These are phyloP conservation scores for Pterocarpus santalinus DNA, from an alignment of 306 rosid genomes.

Conservation along the genomic window DNA sequence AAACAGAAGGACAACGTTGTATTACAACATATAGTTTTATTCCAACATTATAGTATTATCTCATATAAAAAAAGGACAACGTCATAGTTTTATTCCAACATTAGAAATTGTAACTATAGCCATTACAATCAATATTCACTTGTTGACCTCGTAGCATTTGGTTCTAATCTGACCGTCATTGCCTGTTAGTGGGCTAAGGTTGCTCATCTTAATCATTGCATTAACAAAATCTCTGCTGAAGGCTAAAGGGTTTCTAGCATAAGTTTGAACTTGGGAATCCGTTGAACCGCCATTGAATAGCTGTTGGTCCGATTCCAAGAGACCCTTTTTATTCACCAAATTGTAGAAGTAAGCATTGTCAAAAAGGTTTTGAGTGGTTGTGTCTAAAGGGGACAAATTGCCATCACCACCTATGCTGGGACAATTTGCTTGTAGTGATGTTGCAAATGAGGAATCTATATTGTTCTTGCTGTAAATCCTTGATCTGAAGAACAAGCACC, in stretches of 20 bases:
- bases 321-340: constrained; percentile 56
- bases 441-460: constrained; percentile 61
- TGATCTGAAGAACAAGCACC: constrained; percentile 51
- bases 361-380: constrained; percentile 41
- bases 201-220: constrained; percentile 72
- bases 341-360: constrained; percentile 66
- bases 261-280: constrained; percentile 52
- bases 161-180: constrained; percentile 57
- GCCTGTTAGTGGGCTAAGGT: constrained; percentile 66
- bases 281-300: constrained; percentile 68
- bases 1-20: too few relatives aligned
- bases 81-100: too few relatives aligned
- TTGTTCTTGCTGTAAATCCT: constrained; percentile 68
- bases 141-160: constrained; percentile 53
- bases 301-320: constrained; percentile 68
- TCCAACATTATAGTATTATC: too few relatives aligned
- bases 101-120: too few relatives aligned
- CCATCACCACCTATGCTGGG: constrained; percentile 60
- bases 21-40: too few relatives aligned
- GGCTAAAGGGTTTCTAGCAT: constrained; percentile 36
- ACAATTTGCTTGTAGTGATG: constrained; percentile 52
- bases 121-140: too few relatives aligned
- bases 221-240: constrained; percentile 61
- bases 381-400: constrained; percentile 62
- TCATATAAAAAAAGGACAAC: too few relatives aligned